These are phyloP conservation scores for Trametes maxima DNA, from an alignment of 768 basidiomycete genomes.

Conservation along the genomic window DNA sequence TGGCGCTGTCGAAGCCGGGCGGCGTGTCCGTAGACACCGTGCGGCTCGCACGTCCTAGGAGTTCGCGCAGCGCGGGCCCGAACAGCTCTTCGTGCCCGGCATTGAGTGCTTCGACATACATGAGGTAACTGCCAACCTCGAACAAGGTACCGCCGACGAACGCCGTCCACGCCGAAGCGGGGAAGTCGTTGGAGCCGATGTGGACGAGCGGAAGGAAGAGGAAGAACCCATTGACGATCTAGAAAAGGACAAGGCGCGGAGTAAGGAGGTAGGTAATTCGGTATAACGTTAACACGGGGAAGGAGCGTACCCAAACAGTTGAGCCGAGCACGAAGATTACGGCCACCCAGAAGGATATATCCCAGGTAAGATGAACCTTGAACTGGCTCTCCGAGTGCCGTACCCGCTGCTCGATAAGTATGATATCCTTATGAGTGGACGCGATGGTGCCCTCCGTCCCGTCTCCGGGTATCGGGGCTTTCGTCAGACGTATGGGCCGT, in stretches of 20 bases:
- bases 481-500: conserved; percentile 11
- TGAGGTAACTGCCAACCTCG: conserved; percentile 54
- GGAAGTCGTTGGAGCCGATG: conserved; percentile 29
- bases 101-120: conserved; percentile 58
- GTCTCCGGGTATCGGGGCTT: neutral
- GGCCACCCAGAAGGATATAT: conserved; percentile 32
- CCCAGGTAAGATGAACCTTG: conserved; percentile 27
- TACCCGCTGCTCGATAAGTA: conserved; percentile 22
- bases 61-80: conserved; percentile 36
- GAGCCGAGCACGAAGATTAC: conserved; percentile 30
- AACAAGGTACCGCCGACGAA: conserved; percentile 65
- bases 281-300: conserved; percentile 43
- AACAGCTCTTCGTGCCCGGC: conserved; percentile 43
- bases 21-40: conserved; percentile 1
- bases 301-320: conserved; percentile 24
- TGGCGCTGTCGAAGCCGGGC: conserved; percentile 1
- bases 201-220: conserved; percentile 51
- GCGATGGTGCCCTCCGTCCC: neutral
- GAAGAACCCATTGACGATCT: conserved; percentile 61
- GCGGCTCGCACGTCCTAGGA: conserved; percentile 9
- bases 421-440: neutral
- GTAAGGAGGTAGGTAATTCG: conserved; percentile 13
- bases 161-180: conserved; percentile 47
- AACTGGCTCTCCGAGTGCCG: conserved; percentile 19
- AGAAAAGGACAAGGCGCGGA: conserved; percentile 28